Percentiles rank a stretch among this genome's conserved stretches.
These are phyloP conservation scores for Xylariomycetidae sp. DNA, from an alignment of 2,329 filamentous ascomycete genomes.

Conservation along the genomic window DNA sequence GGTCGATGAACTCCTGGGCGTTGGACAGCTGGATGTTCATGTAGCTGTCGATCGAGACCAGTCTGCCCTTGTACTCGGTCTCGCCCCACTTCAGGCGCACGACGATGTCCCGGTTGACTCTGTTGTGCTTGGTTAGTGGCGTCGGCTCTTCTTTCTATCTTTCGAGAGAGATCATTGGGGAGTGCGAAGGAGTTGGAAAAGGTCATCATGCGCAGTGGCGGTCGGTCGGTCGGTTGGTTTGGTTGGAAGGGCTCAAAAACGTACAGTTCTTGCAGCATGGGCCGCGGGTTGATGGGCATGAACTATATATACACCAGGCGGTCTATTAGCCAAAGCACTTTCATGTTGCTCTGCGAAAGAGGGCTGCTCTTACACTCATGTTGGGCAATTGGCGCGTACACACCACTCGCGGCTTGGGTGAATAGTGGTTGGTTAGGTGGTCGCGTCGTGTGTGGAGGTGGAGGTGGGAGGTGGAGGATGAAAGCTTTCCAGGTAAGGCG, in stretches of 20 bases:
- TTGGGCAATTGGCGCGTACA: not conserved
- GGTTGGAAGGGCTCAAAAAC: slow-evolving; percentile 34
- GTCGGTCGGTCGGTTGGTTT: not conserved
- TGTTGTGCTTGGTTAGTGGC: no score
- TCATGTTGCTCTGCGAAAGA: not conserved
- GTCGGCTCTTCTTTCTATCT: no score
- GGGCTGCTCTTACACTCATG: not conserved
- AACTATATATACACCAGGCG: slow-evolving; percentile 47
- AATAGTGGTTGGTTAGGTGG: slow-evolving; percentile 6
- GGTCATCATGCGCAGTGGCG: slow-evolving; percentile 5
- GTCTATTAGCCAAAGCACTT: not conserved
- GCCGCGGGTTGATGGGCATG: slow-evolving; percentile 92
- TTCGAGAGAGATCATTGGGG: no score
- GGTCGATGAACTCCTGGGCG: slow-evolving; percentile 88
- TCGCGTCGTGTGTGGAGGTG: slow-evolving; percentile 7
- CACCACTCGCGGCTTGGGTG: slow-evolving; percentile 33
- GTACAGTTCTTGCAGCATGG: slow-evolving; percentile 89
- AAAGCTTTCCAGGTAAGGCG: no score
- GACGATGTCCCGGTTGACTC: slow-evolving; percentile 84
- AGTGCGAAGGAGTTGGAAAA: no score
- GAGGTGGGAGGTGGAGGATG: no score
- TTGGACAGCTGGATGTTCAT: slow-evolving; percentile 96
- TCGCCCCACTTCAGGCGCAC: slow-evolving; percentile 97
- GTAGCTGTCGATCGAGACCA: slow-evolving; percentile 94
- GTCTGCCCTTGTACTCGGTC: slow-evolving; percentile 90